A percentile compares a stretch with the other conserved stretches of the same genome.
These are phyloP conservation scores for Colletotrichum sp. DNA, from an alignment of 2,329 filamentous ascomycete species.

Conservation along the genomic window DNA sequence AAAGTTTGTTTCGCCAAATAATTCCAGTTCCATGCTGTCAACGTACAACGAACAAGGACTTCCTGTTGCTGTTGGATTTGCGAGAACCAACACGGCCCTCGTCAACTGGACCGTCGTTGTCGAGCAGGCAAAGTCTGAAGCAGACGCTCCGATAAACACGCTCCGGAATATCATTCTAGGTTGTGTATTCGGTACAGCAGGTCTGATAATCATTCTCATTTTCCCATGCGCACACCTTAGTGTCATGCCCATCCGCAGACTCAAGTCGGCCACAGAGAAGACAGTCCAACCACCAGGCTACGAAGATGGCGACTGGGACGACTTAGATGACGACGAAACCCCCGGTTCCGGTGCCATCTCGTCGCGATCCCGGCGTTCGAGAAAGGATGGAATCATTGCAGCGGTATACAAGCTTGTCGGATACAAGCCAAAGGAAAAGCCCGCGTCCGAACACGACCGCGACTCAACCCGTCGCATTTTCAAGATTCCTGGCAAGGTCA, in stretches of 20 bases:
- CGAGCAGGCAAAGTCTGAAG: constrained; percentile 76
- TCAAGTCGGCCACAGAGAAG: constrained; percentile 77
- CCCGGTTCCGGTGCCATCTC: constrained; percentile 43
- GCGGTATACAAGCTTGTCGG: constrained; percentile 21
- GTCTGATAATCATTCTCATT: constrained; percentile 72
- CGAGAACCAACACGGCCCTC: constrained; percentile 68
- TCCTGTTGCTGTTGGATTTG: constrained; percentile 80
- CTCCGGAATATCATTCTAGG: constrained; percentile 82
- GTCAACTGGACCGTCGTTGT: constrained; percentile 85
- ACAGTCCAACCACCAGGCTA: constrained; percentile 72
- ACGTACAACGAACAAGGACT: constrained; percentile 75
- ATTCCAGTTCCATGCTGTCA: constrained; percentile 71
- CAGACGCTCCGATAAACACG: constrained; percentile 75
- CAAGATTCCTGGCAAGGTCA: constrained; percentile 85
- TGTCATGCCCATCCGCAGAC: constrained; percentile 77
- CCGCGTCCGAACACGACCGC: constrained; percentile 35
- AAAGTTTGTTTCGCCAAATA: constrained; percentile 59
- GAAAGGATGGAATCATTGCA: constrained; percentile 35
- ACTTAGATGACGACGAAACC: constrained; percentile 51
- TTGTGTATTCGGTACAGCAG: constrained; percentile 84
- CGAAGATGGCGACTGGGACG: constrained; percentile 46
- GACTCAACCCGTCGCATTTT: constrained; percentile 63
- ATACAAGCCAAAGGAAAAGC: constrained; percentile 25
- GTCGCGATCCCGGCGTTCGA: constrained; percentile 44
- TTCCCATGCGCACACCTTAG: constrained; percentile 83